Conservation (phyloP, 139 green algal genomes). For the Trebouxia sp. region DNA sequence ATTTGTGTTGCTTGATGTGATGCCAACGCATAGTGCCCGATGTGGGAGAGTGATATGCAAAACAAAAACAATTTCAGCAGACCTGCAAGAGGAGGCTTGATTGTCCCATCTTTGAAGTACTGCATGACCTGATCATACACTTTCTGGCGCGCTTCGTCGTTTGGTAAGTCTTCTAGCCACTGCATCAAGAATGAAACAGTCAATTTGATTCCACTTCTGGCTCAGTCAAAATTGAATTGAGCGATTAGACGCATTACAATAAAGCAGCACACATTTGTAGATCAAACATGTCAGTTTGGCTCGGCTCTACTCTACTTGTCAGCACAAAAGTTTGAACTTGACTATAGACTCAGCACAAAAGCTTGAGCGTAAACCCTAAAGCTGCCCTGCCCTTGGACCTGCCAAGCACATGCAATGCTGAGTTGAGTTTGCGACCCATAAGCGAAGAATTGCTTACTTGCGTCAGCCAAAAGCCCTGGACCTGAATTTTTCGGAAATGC, state of each 20-base stretch:
- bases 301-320: no score
- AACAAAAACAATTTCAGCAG: neutral
- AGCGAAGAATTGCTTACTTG: neutral
- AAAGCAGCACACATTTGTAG: no score
- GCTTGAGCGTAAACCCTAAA: no score
- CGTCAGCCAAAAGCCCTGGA: conserved; percentile 30
- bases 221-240: no score
- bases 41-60: neutral
- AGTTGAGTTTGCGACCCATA: neutral
- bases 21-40: neutral
- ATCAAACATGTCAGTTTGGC: no score
- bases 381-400: no score
- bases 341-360: no score
- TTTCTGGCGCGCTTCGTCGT: neutral
- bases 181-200: neutral
- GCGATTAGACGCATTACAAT: neutral
- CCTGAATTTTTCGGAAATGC: conserved; percentile 19
- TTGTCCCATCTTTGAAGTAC: neutral
- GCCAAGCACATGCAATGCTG: neutral
- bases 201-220: no score
- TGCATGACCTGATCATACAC: neutral
- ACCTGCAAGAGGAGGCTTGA: conserved; percentile 28
- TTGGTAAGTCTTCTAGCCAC: conserved; percentile 22
- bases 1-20: neutral
- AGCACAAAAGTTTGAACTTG: no score